phyloP scores from a whole-genome alignment of 352 stramenopile genomes.

The Pythium chondricola region DNA sequence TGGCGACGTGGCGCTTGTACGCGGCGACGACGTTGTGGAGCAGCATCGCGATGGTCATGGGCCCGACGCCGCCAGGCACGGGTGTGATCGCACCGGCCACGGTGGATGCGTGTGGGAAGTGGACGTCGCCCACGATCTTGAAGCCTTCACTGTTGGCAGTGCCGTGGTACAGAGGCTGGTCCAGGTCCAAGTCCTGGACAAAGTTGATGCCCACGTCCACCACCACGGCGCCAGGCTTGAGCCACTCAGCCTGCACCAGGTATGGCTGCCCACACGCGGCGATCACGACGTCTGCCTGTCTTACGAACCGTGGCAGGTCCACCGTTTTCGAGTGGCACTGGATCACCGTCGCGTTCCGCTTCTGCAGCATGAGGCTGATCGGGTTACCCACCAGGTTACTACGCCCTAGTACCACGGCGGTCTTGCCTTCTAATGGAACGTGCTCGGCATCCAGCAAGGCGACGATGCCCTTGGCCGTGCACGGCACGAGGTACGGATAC shows the following conservation, averaged over 20 bases:
- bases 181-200: conserved; percentile 61
- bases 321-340: conserved; percentile 95
- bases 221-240: conserved; percentile 96
- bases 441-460: conserved; percentile 89
- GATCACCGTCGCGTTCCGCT: conserved; percentile 96
- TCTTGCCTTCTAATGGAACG: conserved; percentile 91
- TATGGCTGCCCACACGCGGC: conserved; percentile 94
- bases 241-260: conserved; percentile 93
- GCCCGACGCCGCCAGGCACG: conserved; percentile 96
- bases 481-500: conserved; percentile 90
- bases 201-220: conserved; percentile 99
- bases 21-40: conserved; percentile 85
- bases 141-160: conserved; percentile 81
- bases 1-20: conserved; percentile 59
- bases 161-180: conserved; percentile 35
- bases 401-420: conserved; percentile 95
- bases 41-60: conserved; percentile 98
- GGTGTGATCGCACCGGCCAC: conserved; percentile 93
- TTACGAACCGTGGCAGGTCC: conserved; percentile 85
- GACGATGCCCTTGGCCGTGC: conserved; percentile 97
- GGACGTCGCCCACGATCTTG: conserved; percentile 96
- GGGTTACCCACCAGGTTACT: conserved; percentile 98
- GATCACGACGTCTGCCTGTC: conserved; percentile 95
- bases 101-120: conserved; percentile 79
- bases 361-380: conserved; percentile 93